Evolutionary conservation across 2,329 filamentous ascomycete genomes (phyloP).

Genomic region (Diaporthe australafricana): DNA sequence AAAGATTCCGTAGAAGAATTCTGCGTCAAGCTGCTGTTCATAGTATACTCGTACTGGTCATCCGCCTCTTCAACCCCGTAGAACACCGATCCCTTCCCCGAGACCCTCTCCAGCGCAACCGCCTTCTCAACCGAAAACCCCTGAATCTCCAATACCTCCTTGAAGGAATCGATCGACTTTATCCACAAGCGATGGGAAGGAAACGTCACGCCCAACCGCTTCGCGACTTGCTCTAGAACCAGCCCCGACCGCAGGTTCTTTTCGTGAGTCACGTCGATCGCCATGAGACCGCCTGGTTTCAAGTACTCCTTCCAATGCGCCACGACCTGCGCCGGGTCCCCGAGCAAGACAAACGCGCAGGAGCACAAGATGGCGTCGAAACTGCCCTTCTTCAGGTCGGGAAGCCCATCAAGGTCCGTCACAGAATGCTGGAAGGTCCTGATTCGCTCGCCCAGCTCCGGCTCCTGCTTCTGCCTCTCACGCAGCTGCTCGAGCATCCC

Average conservation of each 20-base stretch:
- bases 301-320: slow-evolving; percentile 46
- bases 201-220: slow-evolving; percentile 41
- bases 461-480: slow-evolving; percentile 40
- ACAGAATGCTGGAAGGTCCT: slow-evolving; percentile 45
- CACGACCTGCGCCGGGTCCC: slow-evolving; percentile 43
- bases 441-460: slow-evolving; percentile 38
- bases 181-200: slow-evolving; percentile 48
- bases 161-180: slow-evolving; percentile 44
- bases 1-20: slow-evolving; percentile 41
- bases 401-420: slow-evolving; percentile 41
- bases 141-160: slow-evolving; percentile 42
- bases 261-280: slow-evolving; percentile 50
- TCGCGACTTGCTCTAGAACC: slow-evolving; percentile 45
- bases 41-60: slow-evolving; percentile 44
- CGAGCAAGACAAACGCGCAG: slow-evolving; percentile 49
- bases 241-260: slow-evolving; percentile 42
- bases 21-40: slow-evolving; percentile 40
- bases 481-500: slow-evolving; percentile 47
- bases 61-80: slow-evolving; percentile 44
- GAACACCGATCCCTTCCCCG: slow-evolving; percentile 42
- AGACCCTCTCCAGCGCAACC: slow-evolving; percentile 43
- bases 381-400: slow-evolving; percentile 37
- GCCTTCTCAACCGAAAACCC: slow-evolving; percentile 45
- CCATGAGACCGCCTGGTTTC: slow-evolving; percentile 43
- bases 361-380: slow-evolving; percentile 50